Base-by-base conservation (phyloP, 1,139 yeast species). In the Magnusiomyces ingens region DNA sequence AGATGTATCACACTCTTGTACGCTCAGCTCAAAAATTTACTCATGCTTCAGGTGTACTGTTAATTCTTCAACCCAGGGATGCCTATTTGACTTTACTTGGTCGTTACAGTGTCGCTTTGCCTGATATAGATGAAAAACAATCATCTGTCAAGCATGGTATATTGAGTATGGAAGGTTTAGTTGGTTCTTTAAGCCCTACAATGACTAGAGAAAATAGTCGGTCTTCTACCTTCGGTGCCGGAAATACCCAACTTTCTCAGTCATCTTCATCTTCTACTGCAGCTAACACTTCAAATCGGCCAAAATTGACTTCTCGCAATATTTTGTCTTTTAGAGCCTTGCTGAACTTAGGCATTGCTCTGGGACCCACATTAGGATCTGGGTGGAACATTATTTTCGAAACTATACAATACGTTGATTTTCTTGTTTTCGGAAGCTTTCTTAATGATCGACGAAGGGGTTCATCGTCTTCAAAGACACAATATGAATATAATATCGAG, bases 41-140 rank as follows among this genome's bases (percentile, higher is more conserved):
- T 3, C 96, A 90, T 64, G 81, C 93, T 0, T 76, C 93, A 0
- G 97, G 97, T 0, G 71, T 87, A n/a, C 69, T 90, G 36, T 82
- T 81, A 0, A 65, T 85, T 19, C 63, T 68, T 1, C 71, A 71
- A 0, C 74, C 84, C 13, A 71, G 95, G 52, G 86, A 87, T 63
- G 77, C 80, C 1, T 76, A 86, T 47, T 68, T 90, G 50, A 62
- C 70, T 21, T 69, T 85, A 29, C 75, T 91, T 55, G 80, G 90
- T 0, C 71, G 73, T 49, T 63, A 64, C 35, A 60, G 69, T 18
- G 45, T 78, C 81, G 75, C 82, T 0, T 72, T 78, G 3, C 74
- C 74, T 21, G 75, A 78, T 53, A 66, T 68, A 1, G 71, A 71
- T 1, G 62, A 61, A 12, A 55, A 51, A 17, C 40, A 11, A 46